Conservation (phyloP, 169 alveolate species). For the Perkinsus chesapeaki region DNA sequence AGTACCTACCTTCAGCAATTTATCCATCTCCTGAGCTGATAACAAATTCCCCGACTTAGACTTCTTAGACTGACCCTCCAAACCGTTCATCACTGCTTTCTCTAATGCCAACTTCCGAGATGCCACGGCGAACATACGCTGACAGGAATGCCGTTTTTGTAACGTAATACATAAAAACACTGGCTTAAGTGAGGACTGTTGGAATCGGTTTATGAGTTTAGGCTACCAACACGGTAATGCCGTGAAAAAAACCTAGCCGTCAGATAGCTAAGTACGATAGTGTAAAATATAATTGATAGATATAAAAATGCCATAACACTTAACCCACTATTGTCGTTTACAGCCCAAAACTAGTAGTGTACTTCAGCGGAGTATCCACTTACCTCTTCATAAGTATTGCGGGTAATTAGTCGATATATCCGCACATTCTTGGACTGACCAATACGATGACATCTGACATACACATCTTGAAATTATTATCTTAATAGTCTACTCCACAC, state of each 20-base stretch:
- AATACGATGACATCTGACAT: slow-evolving; percentile 91
- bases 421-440: slow-evolving; percentile 93
- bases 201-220: no score
- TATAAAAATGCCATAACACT: no score
- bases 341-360: no score
- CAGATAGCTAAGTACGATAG: no score
- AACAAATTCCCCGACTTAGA: background rate
- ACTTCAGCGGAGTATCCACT: no score
- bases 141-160: no score
- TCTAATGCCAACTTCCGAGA: slow-evolving; percentile 84
- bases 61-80: background rate
- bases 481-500: background rate
- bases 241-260: no score
- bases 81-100: slow-evolving; percentile 59
- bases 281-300: no score
- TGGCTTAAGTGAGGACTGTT: no score
- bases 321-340: no score
- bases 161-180: no score
- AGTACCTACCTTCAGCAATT: background rate
- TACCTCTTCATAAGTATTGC: slow-evolving; percentile 86
- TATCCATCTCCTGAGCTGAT: background rate
- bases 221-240: no score
- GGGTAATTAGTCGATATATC: slow-evolving; percentile 86
- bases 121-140: background rate
- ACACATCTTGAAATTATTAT: background rate